Conservation (phyloP, 164 flowering plant genomes). For the Houttuynia cordata region DNA sequence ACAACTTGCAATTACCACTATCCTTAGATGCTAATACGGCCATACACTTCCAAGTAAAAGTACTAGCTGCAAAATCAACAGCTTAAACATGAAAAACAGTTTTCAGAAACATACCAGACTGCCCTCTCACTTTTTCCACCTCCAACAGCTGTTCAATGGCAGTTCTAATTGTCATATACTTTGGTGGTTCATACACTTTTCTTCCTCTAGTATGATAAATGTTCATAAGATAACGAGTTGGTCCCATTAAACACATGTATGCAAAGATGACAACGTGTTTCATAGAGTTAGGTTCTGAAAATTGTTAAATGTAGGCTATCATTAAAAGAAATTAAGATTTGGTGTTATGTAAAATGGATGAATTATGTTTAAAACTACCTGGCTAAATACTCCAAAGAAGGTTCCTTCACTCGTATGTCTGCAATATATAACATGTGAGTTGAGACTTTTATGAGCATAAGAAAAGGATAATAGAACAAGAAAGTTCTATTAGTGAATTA, state of each 20-base stretch:
- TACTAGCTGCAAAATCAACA: no score
- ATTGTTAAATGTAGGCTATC: background rate
- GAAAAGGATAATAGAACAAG: background rate
- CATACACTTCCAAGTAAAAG: no score
- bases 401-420: slow-evolving; percentile 95
- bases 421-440: slow-evolving; percentile 6
- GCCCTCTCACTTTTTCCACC: slow-evolving; percentile 44
- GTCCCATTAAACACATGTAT: background rate
- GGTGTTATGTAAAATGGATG: background rate
- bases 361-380: slow-evolving; percentile 27
- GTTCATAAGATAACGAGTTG: background rate
- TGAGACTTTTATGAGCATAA: slow-evolving; percentile 1
- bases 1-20: no score
- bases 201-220: slow-evolving; percentile 40
- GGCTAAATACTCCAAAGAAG: slow-evolving; percentile 73
- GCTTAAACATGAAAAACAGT: background rate
- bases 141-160: slow-evolving; percentile 94
- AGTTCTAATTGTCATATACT: slow-evolving; percentile 70
- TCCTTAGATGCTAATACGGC: no score
- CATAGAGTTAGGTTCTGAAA: background rate
- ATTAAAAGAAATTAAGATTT: background rate
- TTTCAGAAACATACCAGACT: slow-evolving; percentile 40
- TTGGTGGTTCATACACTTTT: slow-evolving; percentile 81
- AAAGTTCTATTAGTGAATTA: no score
- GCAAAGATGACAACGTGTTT: background rate